Evolutionary conservation across 768 basidiomycete genomes (phyloP), one percentile per base, ranked within the genome.

Genomic region (Podaxis sp.): DNA sequence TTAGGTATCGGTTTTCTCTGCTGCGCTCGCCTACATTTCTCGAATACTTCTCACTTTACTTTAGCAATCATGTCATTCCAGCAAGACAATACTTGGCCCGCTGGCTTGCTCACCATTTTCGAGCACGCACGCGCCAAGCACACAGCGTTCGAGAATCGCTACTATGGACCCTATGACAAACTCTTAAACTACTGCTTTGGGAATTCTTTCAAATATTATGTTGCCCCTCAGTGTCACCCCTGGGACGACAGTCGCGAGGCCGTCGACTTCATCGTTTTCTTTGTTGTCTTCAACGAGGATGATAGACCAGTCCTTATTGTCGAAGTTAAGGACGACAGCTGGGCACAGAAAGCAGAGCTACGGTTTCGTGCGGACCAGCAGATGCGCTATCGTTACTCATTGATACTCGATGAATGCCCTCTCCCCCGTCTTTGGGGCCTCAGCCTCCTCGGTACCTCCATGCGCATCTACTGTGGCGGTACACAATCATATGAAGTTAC

Each of bases 121-220:
- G 40, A 62, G 3, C 59, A 49, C 52, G 64, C 33, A 33, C 61
- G 42, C 15, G 42, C 59, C 22, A 49, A 33, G 9, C 26, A 26
- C 26, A 26, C 26, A 26, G 17, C 53, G n/a, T 64, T 64, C 26
- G 63, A 64, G 36, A 62, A 66, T 61, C 55, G 64, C 15, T 67
- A 64, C 63, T 67, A 64, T 62, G 66, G 66, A 5, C 66, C 64
- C 48, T 67, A 67, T 52, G 54, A 64, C 55, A 67, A 64, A 38
- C 63, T 64, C 33, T 40, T 67, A 36, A 67, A 67, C 40, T 67
- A 66, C 33, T 61, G 66, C 57, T 66, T 66, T 40, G 59, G 59
- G 38, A 33, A 36, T 7, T 59, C 52, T 11, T 67, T 67, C 64
- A 30, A 24, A 12, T 67, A 36, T 54, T 67, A 46, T 59, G 66